Percentiles rank a stretch among this genome's conserved stretches.
These are phyloP conservation scores for Croton laevigatus DNA, from an alignment of 441 rosid genomes.

Conservation along the genomic window DNA sequence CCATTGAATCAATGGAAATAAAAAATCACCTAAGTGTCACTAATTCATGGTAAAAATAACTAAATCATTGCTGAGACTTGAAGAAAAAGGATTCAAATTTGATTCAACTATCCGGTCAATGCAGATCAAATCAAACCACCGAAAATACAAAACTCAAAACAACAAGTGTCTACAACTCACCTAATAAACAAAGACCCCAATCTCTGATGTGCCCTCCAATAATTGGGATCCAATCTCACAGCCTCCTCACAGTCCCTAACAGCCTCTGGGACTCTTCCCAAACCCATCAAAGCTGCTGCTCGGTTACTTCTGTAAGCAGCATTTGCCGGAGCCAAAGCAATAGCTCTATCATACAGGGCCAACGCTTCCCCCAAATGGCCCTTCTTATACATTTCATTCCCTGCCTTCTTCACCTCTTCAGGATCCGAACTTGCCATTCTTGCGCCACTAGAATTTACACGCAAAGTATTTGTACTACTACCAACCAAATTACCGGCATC, in stretches of 20 bases:
- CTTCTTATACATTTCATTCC: slow-evolving; percentile 74
- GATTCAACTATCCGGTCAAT: neutral
- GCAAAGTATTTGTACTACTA: slow-evolving; percentile 19
- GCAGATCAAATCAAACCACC: slow-evolving; percentile 1
- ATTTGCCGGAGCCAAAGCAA: slow-evolving; percentile 58
- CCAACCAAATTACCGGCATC: slow-evolving; percentile 21
- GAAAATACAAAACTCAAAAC: neutral
- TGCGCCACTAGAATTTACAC: slow-evolving; percentile 22
- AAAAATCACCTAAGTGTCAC: neutral
- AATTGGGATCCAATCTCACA: slow-evolving; percentile 66
- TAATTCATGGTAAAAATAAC: neutral
- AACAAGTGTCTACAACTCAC: slow-evolving; percentile 28
- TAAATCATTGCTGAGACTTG: neutral
- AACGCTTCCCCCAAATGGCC: slow-evolving; percentile 77
- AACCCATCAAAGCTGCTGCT: slow-evolving; percentile 73
- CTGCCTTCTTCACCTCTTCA: slow-evolving; percentile 72
- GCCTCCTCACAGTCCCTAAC: slow-evolving; percentile 86
- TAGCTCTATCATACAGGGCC: slow-evolving; percentile 70
- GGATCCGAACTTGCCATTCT: slow-evolving; percentile 40
- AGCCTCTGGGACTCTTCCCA: slow-evolving; percentile 64
- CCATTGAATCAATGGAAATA: neutral
- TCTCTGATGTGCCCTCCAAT: slow-evolving; percentile 77
- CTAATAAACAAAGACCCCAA: slow-evolving; percentile 68
- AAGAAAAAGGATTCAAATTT: neutral
- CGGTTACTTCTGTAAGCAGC: slow-evolving; percentile 73